Evolutionary conservation across 208 protist species (phyloP).

Genomic region (Leishmania aethiopica): DNA sequence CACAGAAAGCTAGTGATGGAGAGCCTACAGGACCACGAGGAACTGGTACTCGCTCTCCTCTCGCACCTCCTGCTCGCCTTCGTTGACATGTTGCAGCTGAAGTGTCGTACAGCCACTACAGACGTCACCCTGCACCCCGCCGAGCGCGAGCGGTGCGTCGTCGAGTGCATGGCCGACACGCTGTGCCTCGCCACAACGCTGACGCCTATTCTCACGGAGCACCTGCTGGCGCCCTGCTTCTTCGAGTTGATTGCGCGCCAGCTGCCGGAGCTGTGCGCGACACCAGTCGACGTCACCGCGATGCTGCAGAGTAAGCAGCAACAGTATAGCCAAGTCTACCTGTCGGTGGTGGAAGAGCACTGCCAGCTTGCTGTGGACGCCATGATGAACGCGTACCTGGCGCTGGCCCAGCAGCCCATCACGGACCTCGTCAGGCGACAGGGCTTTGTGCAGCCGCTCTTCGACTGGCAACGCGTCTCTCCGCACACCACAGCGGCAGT

Average conservation of each 20-base stretch:
- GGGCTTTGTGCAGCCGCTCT: slow-evolving; percentile 72
- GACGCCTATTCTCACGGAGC: slow-evolving; percentile 66
- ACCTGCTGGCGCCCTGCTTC: slow-evolving; percentile 74
- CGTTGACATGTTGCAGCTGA: slow-evolving; percentile 73
- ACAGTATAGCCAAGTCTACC: slow-evolving; percentile 53
- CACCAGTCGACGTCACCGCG: slow-evolving; percentile 12
- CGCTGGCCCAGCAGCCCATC: slow-evolving; percentile 73
- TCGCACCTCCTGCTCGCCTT: slow-evolving; percentile 73
- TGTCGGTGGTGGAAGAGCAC: slow-evolving; percentile 79
- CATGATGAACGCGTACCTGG: slow-evolving; percentile 78
- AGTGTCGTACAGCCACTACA: slow-evolving; percentile 50
- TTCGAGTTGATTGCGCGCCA: slow-evolving; percentile 60
- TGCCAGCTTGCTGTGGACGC: slow-evolving; percentile 82
- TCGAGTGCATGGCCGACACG: slow-evolving; percentile 86
- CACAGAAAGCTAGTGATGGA: slow-evolving; percentile 71
- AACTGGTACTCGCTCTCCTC: slow-evolving; percentile 65
- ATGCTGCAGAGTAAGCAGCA: slow-evolving; percentile 31
- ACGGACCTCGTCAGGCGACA: slow-evolving; percentile 55
- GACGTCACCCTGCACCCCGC: slow-evolving; percentile 30
- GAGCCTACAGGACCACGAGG: slow-evolving; percentile 77
- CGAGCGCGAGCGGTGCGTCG: slow-evolving; percentile 54
- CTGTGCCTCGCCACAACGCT: slow-evolving; percentile 70
- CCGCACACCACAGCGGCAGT: slow-evolving; percentile 59
- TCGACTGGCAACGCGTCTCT: slow-evolving; percentile 87
- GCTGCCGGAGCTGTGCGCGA: slow-evolving; percentile 34